Conservation (phyloP, 73 alveolate genomes). For the Paramecium sonneborni region DNA sequence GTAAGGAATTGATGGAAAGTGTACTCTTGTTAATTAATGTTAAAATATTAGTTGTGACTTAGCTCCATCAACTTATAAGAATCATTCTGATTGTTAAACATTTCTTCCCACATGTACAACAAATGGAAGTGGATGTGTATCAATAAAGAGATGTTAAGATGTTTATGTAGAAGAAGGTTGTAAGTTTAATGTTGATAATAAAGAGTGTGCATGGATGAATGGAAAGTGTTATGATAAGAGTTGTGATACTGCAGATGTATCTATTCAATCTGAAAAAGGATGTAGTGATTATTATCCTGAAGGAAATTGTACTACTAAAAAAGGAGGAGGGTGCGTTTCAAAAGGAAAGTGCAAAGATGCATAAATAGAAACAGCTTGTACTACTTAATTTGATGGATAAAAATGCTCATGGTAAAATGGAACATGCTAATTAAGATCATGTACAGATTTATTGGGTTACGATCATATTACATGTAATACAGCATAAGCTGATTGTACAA, state of each 20-base stretch:
- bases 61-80: neutral
- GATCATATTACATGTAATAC: neutral
- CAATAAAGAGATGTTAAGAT: slow-evolving; percentile 12
- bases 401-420: neutral
- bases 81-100: neutral
- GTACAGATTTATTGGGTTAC: neutral
- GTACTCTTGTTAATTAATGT: neutral
- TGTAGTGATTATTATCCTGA: neutral
- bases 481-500: neutral
- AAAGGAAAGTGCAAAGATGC: slow-evolving; percentile 20
- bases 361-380: neutral
- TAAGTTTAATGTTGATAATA: neutral
- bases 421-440: neutral
- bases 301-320: neutral
- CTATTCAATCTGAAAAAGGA: neutral
- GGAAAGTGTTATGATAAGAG: neutral
- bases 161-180: slow-evolving; percentile 27
- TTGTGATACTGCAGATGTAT: neutral
- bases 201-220: neutral
- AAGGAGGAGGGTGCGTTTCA: slow-evolving; percentile 31
- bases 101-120: slow-evolving; percentile 11
- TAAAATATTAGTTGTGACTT: neutral
- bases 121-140: slow-evolving; percentile 13
- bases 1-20: neutral
- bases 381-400: neutral